A percentile compares a stretch with the other conserved stretches of the same genome.
These are phyloP conservation scores for Xylaria hypoxylon DNA, from an alignment of 2,329 filamentous ascomycete species.

Conservation along the genomic window DNA sequence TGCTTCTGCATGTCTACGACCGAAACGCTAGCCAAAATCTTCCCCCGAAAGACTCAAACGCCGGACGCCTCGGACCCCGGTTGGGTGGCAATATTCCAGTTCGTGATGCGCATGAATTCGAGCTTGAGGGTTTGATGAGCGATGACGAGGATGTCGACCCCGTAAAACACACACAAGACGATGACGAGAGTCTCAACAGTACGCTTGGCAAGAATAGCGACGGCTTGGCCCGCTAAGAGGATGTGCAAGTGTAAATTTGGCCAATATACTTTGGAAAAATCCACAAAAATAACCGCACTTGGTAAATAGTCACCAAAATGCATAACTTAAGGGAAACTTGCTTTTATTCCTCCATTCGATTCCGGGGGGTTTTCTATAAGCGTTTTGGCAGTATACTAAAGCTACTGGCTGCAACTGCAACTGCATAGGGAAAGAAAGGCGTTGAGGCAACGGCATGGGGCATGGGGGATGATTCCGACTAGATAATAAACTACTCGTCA, in stretches of 20 bases:
- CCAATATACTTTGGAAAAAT: background rate
- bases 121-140: constrained; percentile 88
- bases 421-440: constrained; percentile 23
- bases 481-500: background rate
- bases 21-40: constrained; percentile 59
- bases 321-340: background rate
- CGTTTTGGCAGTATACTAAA: constrained; percentile 1
- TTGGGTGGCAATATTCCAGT: constrained; percentile 55
- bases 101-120: constrained; percentile 90
- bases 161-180: constrained; percentile 48
- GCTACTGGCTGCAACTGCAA: constrained; percentile 13
- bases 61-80: constrained; percentile 54
- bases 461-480: constrained; percentile 20
- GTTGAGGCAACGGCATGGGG: constrained; percentile 21
- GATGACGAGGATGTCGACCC: constrained; percentile 80
- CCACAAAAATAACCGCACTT: background rate
- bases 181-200: constrained; percentile 58
- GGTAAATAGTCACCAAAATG: background rate
- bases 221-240: constrained; percentile 46
- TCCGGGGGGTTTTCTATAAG: background rate
- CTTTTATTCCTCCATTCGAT: constrained; percentile 2
- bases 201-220: constrained; percentile 62
- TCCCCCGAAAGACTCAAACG: constrained; percentile 53
- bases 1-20: constrained; percentile 87
- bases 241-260: background rate